phyloP scores from a whole-genome alignment of 148 eudicot species.

The Limonium bicolor region DNA sequence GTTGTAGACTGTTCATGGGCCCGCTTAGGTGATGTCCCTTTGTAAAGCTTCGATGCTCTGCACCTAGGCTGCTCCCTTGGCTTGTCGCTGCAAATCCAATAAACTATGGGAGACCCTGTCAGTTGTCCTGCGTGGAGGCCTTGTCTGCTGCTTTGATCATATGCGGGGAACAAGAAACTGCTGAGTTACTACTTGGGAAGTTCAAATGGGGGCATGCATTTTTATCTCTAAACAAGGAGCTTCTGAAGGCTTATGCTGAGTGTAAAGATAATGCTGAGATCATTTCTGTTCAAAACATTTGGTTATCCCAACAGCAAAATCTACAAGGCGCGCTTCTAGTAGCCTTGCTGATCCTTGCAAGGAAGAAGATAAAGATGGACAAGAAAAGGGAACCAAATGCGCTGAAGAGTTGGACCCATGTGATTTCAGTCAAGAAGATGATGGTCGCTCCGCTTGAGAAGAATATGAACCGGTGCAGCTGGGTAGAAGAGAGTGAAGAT shows the following conservation, averaged over 20 bases:
- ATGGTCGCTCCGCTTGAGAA: constrained; percentile 82
- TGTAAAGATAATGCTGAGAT: constrained; percentile 75
- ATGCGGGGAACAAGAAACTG: constrained; percentile 92
- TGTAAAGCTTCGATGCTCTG: constrained; percentile 64
- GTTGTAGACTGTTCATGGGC: constrained; percentile 99
- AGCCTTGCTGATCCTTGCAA: constrained; percentile 11
- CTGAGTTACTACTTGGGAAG: constrained; percentile 56
- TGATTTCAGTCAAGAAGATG: constrained; percentile 86
- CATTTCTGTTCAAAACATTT: constrained; percentile 63
- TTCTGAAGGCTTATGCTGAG: constrained; percentile 63
- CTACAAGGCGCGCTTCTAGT: no score
- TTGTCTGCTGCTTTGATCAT: constrained; percentile 82
- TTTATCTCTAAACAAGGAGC: constrained; percentile 86
- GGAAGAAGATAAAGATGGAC: constrained; percentile 17
- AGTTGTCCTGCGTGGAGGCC: constrained; percentile 96
- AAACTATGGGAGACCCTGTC: constrained; percentile 87
- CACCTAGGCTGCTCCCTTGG: constrained; percentile 94
- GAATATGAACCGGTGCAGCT: constrained; percentile 58
- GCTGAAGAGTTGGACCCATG: constrained; percentile 17
- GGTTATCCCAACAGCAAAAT: constrained; percentile 73
- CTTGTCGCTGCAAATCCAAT: constrained; percentile 94
- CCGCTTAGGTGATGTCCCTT: constrained; percentile 78
- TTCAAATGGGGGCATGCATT: constrained; percentile 99
- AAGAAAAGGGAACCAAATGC: constrained; percentile 18
- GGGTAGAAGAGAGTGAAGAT: constrained; percentile 55